phyloP scores from a whole-genome alignment of 805 yeast genomes.

The Starmerella geochares region DNA sequence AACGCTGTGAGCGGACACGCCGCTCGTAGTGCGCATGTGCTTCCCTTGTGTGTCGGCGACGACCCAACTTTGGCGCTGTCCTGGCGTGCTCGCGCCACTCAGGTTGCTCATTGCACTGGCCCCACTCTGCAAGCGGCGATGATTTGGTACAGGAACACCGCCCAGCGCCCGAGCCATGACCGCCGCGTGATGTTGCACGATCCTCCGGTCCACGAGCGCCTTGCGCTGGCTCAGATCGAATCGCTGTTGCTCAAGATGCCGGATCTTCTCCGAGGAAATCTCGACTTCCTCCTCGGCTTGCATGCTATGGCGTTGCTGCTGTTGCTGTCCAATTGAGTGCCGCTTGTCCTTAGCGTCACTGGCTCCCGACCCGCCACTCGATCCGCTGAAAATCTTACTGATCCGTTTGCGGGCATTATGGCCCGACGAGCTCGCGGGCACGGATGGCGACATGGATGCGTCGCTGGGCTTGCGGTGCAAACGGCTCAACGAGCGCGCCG shows the following conservation, averaged over 20 bases:
- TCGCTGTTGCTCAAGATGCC: conserved; percentile 15
- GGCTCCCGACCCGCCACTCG: background rate
- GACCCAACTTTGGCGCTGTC: conserved; percentile 18
- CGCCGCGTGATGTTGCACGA: conserved; percentile 25
- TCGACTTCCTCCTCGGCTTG: conserved; percentile 27
- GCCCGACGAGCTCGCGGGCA: background rate
- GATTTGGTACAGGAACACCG: conserved; percentile 21
- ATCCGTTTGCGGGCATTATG: background rate
- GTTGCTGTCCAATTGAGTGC: conserved; percentile 8
- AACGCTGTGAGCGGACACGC: conserved; percentile 4
- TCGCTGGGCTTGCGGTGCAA: conserved; percentile 17
- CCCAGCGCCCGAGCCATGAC: conserved; percentile 21
- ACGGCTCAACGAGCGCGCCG: conserved; percentile 23
- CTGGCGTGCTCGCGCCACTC: conserved; percentile 1
- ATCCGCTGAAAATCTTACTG: conserved; percentile 2
- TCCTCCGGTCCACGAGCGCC: conserved; percentile 14
- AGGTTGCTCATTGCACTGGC: conserved; percentile 5
- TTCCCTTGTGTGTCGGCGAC: conserved; percentile 12
- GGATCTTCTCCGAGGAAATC: conserved; percentile 17
- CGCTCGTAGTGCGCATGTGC: background rate
- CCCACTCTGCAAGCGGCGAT: conserved; percentile 17
- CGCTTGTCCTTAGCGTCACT: background rate
- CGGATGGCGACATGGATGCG: background rate
- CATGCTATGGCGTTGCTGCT: conserved; percentile 20
- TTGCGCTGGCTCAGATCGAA: conserved; percentile 15